phyloP scores from a whole-genome alignment of 1,139 yeast species.

The Yamadazyma blattariae region DNA sequence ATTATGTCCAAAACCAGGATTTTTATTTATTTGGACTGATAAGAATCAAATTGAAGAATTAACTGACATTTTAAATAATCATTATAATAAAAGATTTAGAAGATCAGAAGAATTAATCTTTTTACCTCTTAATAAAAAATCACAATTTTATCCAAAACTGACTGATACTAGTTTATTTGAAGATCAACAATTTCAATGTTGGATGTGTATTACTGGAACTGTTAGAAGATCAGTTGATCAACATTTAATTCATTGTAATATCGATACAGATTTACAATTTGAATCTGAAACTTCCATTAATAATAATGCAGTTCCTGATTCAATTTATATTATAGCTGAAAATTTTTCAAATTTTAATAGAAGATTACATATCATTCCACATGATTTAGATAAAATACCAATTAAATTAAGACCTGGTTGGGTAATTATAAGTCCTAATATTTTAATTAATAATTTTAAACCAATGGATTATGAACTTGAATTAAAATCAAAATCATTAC shows the following conservation, averaged over 20 bases:
- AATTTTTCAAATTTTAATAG: slow-evolving; percentile 82
- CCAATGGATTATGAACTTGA: slow-evolving; percentile 33
- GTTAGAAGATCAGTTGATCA: slow-evolving; percentile 81
- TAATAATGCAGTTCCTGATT: slow-evolving; percentile 59
- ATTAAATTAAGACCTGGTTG: slow-evolving; percentile 81
- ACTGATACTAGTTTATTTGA: slow-evolving; percentile 25
- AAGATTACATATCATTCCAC: slow-evolving; percentile 81
- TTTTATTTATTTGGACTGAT: slow-evolving; percentile 83
- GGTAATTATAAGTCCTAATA: slow-evolving; percentile 88
- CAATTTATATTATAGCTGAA: slow-evolving; percentile 81
- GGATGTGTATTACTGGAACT: slow-evolving; percentile 97
- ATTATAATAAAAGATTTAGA: slow-evolving; percentile 74
- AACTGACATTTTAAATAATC: slow-evolving; percentile 53
- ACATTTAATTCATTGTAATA: slow-evolving; percentile 85
- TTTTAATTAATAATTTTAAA: slow-evolving; percentile 64
- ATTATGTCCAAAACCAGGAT: slow-evolving; percentile 81
- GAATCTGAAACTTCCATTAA: slow-evolving; percentile 27
- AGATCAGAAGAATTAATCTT: slow-evolving; percentile 84
- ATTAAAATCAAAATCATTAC: slow-evolving; percentile 29
- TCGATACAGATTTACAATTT: slow-evolving; percentile 80
- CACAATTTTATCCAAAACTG: slow-evolving; percentile 55
- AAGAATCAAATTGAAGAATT: slow-evolving; percentile 66
- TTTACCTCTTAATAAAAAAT: slow-evolving; percentile 56
- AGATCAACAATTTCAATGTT: slow-evolving; percentile 84
- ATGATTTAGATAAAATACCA: slow-evolving; percentile 54